Evolutionary conservation across 2,329 filamentous ascomycete species (phyloP), one percentile per base, ranked within the genome.

Genomic region (Delphinella strobiligena): DNA sequence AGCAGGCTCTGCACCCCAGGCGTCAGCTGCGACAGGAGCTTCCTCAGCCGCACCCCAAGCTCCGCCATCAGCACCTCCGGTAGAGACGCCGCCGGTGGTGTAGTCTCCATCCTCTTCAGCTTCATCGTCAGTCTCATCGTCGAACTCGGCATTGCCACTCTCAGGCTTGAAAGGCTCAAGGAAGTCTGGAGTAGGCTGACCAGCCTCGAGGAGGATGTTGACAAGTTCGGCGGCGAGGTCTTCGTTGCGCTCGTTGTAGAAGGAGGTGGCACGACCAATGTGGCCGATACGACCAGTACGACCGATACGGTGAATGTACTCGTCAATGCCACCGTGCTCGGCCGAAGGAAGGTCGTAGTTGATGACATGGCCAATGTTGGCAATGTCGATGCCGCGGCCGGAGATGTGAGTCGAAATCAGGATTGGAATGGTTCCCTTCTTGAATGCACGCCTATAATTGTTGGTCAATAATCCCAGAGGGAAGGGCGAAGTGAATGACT

Each of bases 211-310:
- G 0, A 98, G 68, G 4, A 85, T 78, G 56, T 88, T 87, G 29
- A 85, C 82, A 1, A 98, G 68, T 2, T 82, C 76, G 8, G 73
- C 69, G 0, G 73, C 86, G 31, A 96, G 64, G 3, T 79, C 72
- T 41, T 82, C 74, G 51, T 96, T 83, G 1, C 72, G 67, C 1
- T 88, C 79, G 18, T 80, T 85, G 67, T 81, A 96, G 64, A 98
- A 89, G 0, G 89, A 94, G 0, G 83, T 89, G 0, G 91, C 88
- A 4, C 87, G 64, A 14, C 91, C 91, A 33, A 74, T 71, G 49
- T 94, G 83, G 2, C 91, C 91, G 54, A 95, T 95, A 38, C 91
- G 85, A 40, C 84, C 91, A 49, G 91, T 98, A 45, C 91, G 88
- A 46, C 91, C 91, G 55, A 96, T 96, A 10, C 91, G 85, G 55